Evolutionary conservation across 148 eudicot species (phyloP).

Genomic region (Selenicereus undatus): DNA sequence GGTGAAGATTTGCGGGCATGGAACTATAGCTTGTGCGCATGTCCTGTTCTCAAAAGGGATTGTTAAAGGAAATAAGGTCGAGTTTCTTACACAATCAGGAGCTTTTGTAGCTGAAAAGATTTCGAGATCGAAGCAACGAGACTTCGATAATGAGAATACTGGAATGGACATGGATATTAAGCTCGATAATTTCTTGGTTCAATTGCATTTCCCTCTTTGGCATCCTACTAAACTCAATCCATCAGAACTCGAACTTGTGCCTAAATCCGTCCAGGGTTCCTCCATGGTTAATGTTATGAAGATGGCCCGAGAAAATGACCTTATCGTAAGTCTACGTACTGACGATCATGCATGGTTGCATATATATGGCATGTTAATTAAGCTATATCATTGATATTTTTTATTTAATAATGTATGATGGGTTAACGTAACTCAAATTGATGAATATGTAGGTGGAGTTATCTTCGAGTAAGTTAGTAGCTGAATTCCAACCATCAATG

Average conservation of each 20-base stretch:
- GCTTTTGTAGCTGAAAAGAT: neutral
- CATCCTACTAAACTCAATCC: neutral
- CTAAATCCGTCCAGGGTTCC: neutral
- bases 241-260: neutral
- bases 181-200: neutral
- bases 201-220: neutral
- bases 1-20: slow-evolving; percentile 11
- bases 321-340: neutral
- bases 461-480: too few relatives aligned
- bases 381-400: too few relatives aligned
- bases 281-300: neutral
- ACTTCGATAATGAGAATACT: too few relatives aligned
- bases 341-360: too few relatives aligned
- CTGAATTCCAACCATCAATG: too few relatives aligned
- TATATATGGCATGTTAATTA: too few relatives aligned
- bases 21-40: slow-evolving; percentile 7
- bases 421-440: too few relatives aligned
- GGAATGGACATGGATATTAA: neutral
- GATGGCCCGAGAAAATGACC: slow-evolving; percentile 6
- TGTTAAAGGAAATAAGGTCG: neutral
- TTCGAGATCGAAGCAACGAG: too few relatives aligned
- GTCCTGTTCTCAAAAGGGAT: slow-evolving; percentile 1
- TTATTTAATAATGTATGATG: too few relatives aligned
- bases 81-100: slow-evolving; percentile 7
- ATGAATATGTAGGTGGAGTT: too few relatives aligned